Evolutionary conservation across 306 rosid genomes (phyloP), one percentile per base, ranked within the genome.

Genomic region (Dryas octopetala): DNA sequence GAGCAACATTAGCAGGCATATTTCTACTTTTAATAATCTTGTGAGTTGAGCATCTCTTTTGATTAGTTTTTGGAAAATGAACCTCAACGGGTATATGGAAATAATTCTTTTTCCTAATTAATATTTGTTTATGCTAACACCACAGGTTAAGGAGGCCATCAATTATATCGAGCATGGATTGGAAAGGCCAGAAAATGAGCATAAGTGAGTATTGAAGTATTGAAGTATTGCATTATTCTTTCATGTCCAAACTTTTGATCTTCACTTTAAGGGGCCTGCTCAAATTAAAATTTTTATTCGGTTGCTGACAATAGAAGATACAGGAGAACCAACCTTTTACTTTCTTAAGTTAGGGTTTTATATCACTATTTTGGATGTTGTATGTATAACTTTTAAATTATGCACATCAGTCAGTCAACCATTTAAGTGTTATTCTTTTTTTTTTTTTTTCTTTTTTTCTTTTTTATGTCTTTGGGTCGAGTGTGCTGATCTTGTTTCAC

Each of bases 111-210:
- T 68, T 70, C 43, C 26, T 70, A 43, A 26, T 74, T 66, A 66
- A 44, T 48, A 1, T 68, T 66, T 48, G 70, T 52, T 60, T 67
- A 46, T 77, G 47, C 28, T 71, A 51, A 69, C 74, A 50, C 68
- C 76, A 47, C 82, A 94, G 98, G 86, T 90, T 74, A 74, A 76
- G 49, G 97, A 91, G 79, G 98, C 95, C 76, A 75, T 90, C 77
- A 70, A 74, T 76, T 83, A 74, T 65, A 74, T 78, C 64, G 81
- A 88, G 62, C 61, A 65, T 76, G 86, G 90, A 81, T 74, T 74
- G 60, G 74, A 76, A 57, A 81, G 80, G 73, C 82, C 75, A 17
- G 91, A 79, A 84, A 64, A 82, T 79, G 91, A 85, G 84, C 83
- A 82, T 58, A 91, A 83, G 96, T 87, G 82, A 83, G 91, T 78